A percentile compares a stretch with the other conserved stretches of the same genome.
Conservation (phyloP, 805 yeast species). For the Candida ponderosae region DNA sequence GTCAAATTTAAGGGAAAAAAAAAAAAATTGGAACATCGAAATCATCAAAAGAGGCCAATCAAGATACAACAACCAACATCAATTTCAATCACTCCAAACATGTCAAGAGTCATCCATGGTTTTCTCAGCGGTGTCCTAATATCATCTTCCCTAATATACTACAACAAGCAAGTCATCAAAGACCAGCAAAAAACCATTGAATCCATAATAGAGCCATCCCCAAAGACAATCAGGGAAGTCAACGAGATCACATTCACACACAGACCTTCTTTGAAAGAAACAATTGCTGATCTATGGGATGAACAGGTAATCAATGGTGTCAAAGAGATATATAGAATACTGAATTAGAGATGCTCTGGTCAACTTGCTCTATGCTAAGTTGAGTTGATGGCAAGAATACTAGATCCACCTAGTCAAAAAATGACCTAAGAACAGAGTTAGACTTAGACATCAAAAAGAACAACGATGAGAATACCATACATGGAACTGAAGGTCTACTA, state of each 20-base stretch:
- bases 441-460: too few species aligned
- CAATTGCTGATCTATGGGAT: slow-evolving; percentile 74
- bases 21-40: neutral
- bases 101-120: neutral
- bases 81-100: too few species aligned
- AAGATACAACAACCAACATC: too few species aligned
- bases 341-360: neutral
- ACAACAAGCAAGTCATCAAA: neutral
- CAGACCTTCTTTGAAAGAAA: slow-evolving; percentile 35
- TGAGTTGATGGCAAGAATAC: neutral
- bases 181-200: neutral
- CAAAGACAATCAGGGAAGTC: neutral
- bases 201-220: neutral
- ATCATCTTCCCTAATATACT: neutral
- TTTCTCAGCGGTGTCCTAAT: neutral
- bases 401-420: too few species aligned
- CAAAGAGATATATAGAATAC: slow-evolving; percentile 43
- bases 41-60: too few species aligned
- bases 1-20: too few species aligned
- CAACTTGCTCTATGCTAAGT: neutral
- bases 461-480: too few species aligned
- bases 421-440: too few species aligned
- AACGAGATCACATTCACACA: neutral
- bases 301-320: slow-evolving; percentile 58
- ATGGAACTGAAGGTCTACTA: too few species aligned